A percentile compares a stretch with the other conserved stretches of the same genome.
Conservation (phyloP, 805 yeast genomes). For the Ogataea polymorpha region DNA sequence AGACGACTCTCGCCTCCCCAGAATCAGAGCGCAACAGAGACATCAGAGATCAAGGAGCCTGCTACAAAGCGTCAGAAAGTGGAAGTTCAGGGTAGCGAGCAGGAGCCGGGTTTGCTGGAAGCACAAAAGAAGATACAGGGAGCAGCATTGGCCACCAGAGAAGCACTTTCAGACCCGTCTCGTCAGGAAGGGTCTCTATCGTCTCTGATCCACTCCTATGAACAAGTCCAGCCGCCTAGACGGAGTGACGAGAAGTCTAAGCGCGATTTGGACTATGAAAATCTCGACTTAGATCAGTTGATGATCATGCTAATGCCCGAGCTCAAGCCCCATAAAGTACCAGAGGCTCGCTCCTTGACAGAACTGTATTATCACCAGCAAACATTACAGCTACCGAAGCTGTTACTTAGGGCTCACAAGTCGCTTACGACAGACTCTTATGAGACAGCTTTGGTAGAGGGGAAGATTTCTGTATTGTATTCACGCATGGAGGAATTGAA, state of each 20-base stretch:
- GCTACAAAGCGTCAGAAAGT: constrained; percentile 14
- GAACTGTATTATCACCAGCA: constrained; percentile 87
- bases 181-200: constrained; percentile 29
- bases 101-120: background rate
- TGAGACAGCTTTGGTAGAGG: constrained; percentile 83
- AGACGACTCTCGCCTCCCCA: constrained; percentile 31
- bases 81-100: constrained; percentile 1
- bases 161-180: background rate
- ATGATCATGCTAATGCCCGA: constrained; percentile 49
- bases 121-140: constrained; percentile 1
- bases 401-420: constrained; percentile 83
- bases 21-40: constrained; percentile 4
- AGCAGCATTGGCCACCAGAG: background rate
- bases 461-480: constrained; percentile 84
- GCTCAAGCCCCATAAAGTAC: constrained; percentile 48
- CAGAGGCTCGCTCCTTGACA: constrained; percentile 66
- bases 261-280: constrained; percentile 34
- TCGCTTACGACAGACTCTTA: constrained; percentile 79
- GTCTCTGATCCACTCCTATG: constrained; percentile 28
- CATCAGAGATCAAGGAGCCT: constrained; percentile 12
- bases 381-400: constrained; percentile 76
- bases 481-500: constrained; percentile 90
- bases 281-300: constrained; percentile 42
- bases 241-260: constrained; percentile 29
- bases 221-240: constrained; percentile 21